Evolutionary conservation across 2,329 filamentous ascomycete species (phyloP).

Genomic region (Camillea tinctor): DNA sequence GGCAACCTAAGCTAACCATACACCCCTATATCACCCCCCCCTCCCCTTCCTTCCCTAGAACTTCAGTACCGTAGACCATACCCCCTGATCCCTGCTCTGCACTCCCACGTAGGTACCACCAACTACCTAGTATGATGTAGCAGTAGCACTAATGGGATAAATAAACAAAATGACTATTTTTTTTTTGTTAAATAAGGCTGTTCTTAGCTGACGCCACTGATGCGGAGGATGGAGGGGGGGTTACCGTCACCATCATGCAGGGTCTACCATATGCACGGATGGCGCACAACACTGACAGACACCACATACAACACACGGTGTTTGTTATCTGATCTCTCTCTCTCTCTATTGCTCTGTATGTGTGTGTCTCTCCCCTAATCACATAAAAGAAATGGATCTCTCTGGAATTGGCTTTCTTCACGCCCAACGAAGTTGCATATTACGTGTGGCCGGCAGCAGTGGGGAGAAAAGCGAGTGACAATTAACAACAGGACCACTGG

Average conservation of each 20-base stretch:
- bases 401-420: background rate
- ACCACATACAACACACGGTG: conserved; percentile 4
- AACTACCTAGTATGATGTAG: background rate
- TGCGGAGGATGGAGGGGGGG: conserved; percentile 33
- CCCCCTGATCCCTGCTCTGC: background rate
- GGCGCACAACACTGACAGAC: background rate
- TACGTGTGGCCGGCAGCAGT: conserved; percentile 3
- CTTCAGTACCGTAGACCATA: background rate
- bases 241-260: conserved; percentile 33
- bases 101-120: background rate
- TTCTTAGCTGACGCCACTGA: conserved; percentile 35
- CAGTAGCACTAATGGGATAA: background rate
- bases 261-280: conserved; percentile 23
- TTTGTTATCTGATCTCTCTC: conserved; percentile 4
- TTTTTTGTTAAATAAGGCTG: conserved; percentile 13
- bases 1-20: background rate
- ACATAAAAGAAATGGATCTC: background rate
- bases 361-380: background rate
- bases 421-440: background rate
- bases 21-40: background rate
- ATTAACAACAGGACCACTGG: conserved; percentile 1
- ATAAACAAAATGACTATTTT: background rate
- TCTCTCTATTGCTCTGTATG: conserved; percentile 2
- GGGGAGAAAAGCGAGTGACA: conserved; percentile 1
- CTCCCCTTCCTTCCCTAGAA: background rate